Evolutionary conservation across 257 asterid species (phyloP), one percentile per base, ranked within the genome.

Genomic region (Fraxinus pennsylvanica): DNA sequence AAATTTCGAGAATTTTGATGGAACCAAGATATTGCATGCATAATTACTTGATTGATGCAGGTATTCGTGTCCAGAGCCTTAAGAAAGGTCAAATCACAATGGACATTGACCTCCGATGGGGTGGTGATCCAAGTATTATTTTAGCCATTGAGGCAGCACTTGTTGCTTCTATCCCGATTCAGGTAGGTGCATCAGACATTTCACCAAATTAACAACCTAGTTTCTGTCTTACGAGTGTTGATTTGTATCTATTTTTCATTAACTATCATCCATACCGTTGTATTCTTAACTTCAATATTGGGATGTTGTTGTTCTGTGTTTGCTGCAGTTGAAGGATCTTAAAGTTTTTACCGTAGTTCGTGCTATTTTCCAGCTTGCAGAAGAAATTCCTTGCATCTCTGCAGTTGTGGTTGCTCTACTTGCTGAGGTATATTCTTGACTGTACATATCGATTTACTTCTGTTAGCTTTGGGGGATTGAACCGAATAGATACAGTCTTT

Each of bases 331-430:
- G 91, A 96, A 96, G 90, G 97, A 96, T 92, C 99, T 96, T 79
- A 88, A 93, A 84, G 97, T 93, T 80, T 96, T 93, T 79, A 96
- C 99, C 9, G 91, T 96, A 69, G 88, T 96, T 81, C 99, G 99
- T 66, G 97, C 92, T 65, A 93, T 96, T 74, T 96, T 96, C 89
- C 99, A 96, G 88, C 95, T 96, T 72, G 65, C 96, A 4, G 99
- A 96, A 76, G 99, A 96, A 85, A 96, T 96, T 69, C 99, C 99
- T 67, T 96, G 98, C 92, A 92, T 96, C 52, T 93, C 99, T 70
- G 98, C 99, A 22, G 97, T 96, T 84, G 97, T 96, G 81, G 99
- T 96, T 82, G 99, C 99, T 82, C 90, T 96, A 66, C 99, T 93
- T 68, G 93, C 98, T 8, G 99, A 96, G 92, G 99, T 96, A 89